Evolutionary conservation across 306 rosid species (phyloP).

Genomic region (Lathyrus sativus): DNA sequence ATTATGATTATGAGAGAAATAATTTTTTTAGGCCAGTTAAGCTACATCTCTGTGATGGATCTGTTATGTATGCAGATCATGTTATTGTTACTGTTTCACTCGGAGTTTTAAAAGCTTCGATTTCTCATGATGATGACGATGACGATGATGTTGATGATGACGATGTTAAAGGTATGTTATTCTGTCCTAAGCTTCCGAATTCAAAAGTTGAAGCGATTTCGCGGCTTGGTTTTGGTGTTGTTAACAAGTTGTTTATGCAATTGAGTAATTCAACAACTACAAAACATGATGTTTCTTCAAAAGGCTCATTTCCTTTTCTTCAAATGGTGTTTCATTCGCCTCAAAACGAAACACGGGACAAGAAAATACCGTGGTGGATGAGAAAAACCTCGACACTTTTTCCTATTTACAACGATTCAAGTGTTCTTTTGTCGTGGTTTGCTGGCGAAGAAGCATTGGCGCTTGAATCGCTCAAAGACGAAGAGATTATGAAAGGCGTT

Average conservation of each 20-base stretch:
- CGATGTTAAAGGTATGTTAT: conserved; percentile 70
- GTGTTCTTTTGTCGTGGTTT: conserved; percentile 81
- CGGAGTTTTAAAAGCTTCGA: conserved; percentile 89
- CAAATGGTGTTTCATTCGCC: conserved; percentile 76
- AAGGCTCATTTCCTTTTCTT: conserved; percentile 61
- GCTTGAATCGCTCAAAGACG: conserved; percentile 71
- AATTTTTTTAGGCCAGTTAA: conserved; percentile 66
- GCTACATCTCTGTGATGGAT: conserved; percentile 78
- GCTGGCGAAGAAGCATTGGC: conserved; percentile 85
- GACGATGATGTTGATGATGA: conserved; percentile 42
- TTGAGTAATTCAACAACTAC: conserved; percentile 46
- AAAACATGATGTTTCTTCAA: conserved; percentile 34
- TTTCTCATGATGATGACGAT: conserved; percentile 21
- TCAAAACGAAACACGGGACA: conserved; percentile 60
- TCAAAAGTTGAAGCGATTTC: conserved; percentile 81
- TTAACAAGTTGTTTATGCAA: conserved; percentile 86
- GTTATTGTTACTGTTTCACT: conserved; percentile 85
- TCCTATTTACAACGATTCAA: conserved; percentile 72
- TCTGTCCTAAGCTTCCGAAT: conserved; percentile 77
- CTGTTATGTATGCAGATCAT: conserved; percentile 76
- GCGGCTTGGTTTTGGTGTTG: conserved; percentile 97
- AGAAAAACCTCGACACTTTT: conserved; percentile 74
- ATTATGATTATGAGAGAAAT: conserved; percentile 31
- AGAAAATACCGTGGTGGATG: conserved; percentile 93
- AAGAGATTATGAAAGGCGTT: conserved; percentile 73